Evolutionary conservation across 2,329 filamentous ascomycete genomes (phyloP), one percentile per base, ranked within the genome.

Genomic region (Gliomastix tumulicola): DNA sequence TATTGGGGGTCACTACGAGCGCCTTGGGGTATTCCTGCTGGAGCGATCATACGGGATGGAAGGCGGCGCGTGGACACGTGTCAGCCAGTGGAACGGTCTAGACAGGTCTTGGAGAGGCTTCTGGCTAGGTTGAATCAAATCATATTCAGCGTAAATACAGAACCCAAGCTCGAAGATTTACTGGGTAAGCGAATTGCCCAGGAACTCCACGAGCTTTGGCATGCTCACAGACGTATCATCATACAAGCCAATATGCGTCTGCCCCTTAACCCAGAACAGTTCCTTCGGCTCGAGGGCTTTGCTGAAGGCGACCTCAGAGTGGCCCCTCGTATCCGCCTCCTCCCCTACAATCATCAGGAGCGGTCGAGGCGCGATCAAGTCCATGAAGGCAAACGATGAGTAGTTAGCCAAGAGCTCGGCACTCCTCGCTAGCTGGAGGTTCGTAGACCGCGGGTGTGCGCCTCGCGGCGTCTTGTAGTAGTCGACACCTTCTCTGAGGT

Each of bases 201-300:
- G 46, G 21, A 57, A 66, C 34, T 44, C 42, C 4, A 43, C 30
- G 22, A 44, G 25, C 27, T 44, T 46, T 9, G 37, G 44, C 8
- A 32, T 37, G 15, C 38, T 31, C 25, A 34, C 42, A 7, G 9
- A 22, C 22, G 39, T 4, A 27, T 38, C 32, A 38, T 46, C 42
- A n/a, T 46, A 46, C 10, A 42, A 16, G 17, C 41, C 40, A 21
- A 46, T 40, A 21, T 46, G 44, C 2, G 40, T 44, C 32, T 37
- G 40, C 5, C 40, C 44, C 16, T 22, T 7, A 15, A 44, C 25
- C 20, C 41, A 25, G 20, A 40, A 43, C 30, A 46, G 17, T 21
- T 46, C 42, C 33, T 46, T 45, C n/a, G 43, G 41, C 7, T 41
- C 33, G 11, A 32, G 39, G 5, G 43, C 41, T 9, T n/a, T n/a